Evolutionary conservation across 768 basidiomycete species (phyloP), one percentile per base, ranked within the genome.

Genomic region (Leccinum ochraceum): DNA sequence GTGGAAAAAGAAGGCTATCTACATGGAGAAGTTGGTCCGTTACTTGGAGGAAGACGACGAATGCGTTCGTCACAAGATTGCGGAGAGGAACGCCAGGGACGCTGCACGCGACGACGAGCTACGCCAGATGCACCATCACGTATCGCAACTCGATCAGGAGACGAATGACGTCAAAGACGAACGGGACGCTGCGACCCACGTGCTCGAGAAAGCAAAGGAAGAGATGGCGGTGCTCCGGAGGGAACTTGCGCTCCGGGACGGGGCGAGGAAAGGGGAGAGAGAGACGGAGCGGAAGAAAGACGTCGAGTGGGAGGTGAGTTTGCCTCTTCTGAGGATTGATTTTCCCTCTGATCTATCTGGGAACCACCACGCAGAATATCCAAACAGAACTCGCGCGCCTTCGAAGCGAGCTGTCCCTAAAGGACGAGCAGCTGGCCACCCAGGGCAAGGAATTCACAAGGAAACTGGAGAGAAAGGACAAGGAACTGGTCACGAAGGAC

Each of bases 31-130:
- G 63, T 78, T 83, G 61, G 86, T 87, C 56, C 80, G 85, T 16
- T 75, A 79, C 58, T 78, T 89, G 32, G 90, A 96, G 77, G 94
- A 95, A 69, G 90, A 95, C 69, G 90, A 95, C 30, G 95, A 98
- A 62, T 80, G 84, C 7, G 89, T 89, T 48, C 81, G 94, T 44
- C 86, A 90, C 65, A 91, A 92, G 68, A 91, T 88, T 67, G 77
- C 93, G 73, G 89, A 90, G 61, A 78, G 87, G 20, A 90, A 92
- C 63, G 76, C 95, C 44, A 95, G 96, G 81, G 90, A 91, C 67
- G 88, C 87, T 64, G 88, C 90, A 2, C 90, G 89, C 60, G 82
- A 88, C 2, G 86, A 87, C 73, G 92, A 88, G 32, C 77, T 98
- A 68, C 80, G 90, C 50, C 86, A 86, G 75, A 80, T 97, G 49